phyloP scores from a whole-genome alignment of 192 early-diverging fungal species.

The Ambispora gerdemannii region DNA sequence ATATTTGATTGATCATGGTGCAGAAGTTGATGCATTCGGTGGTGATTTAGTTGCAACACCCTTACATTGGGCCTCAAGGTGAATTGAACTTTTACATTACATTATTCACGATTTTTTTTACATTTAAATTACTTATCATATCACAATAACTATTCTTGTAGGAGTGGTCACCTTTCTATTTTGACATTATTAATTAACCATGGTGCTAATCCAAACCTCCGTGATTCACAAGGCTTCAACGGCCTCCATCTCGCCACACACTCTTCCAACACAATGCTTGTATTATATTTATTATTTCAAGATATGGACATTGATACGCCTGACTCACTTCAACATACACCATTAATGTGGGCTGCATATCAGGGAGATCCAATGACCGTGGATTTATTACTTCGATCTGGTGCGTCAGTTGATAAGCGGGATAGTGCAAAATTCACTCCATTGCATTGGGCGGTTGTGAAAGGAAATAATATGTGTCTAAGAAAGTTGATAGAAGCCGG shows the following conservation, averaged over 20 bases:
- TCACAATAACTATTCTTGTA: slow-evolving; percentile 41
- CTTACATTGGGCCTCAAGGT: slow-evolving; percentile 90
- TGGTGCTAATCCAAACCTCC: slow-evolving; percentile 70
- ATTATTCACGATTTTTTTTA: not conserved
- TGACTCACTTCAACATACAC: slow-evolving; percentile 79
- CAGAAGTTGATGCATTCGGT: slow-evolving; percentile 69
- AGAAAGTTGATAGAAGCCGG: slow-evolving; percentile 73
- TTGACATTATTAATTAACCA: slow-evolving; percentile 69
- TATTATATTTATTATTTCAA: slow-evolving; percentile 68
- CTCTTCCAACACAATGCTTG: slow-evolving; percentile 71
- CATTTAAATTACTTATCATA: too few relatives aligned
- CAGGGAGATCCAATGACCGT: slow-evolving; percentile 73
- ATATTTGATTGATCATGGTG: slow-evolving; percentile 76
- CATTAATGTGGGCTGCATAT: slow-evolving; percentile 95
- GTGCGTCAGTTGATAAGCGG: slow-evolving; percentile 63
- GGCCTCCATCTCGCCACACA: slow-evolving; percentile 87
- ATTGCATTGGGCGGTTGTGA: slow-evolving; percentile 87
- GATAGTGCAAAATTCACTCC: slow-evolving; percentile 79
- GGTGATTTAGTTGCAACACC: slow-evolving; percentile 82
- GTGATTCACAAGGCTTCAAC: slow-evolving; percentile 87
- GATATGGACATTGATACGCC: slow-evolving; percentile 67
- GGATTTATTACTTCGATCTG: slow-evolving; percentile 64
- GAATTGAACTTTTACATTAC: not conserved
- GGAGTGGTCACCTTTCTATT: slow-evolving; percentile 70
- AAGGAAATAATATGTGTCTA: slow-evolving; percentile 50